Percentiles rank a stretch among this genome's conserved stretches.
Conservation (phyloP, 2,329 filamentous ascomycete genomes). For the Parasarocladium wereldwijsianum region DNA sequence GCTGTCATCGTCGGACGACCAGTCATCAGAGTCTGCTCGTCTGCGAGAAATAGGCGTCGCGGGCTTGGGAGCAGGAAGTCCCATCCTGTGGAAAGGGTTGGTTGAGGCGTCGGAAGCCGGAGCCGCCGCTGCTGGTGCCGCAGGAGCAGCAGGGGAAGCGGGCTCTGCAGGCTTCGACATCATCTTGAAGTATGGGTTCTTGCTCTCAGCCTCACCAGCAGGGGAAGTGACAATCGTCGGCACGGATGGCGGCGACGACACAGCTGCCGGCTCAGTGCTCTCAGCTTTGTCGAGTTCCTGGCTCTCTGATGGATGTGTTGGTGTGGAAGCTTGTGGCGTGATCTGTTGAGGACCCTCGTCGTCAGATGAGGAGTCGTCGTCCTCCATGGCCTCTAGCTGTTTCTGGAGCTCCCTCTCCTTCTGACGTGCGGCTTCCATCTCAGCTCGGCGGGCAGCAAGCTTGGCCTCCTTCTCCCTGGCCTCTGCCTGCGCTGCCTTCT, state of each 20-base stretch:
- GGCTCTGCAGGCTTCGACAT: conserved; percentile 55
- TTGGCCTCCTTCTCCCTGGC: conserved; percentile 79
- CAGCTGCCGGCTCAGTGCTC: conserved; percentile 32
- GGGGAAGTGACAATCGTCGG: conserved; percentile 35
- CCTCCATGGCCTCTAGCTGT: conserved; percentile 67
- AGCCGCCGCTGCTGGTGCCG: conserved; percentile 32
- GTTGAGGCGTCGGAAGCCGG: conserved; percentile 40
- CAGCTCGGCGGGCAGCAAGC: conserved; percentile 71
- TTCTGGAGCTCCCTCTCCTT: conserved; percentile 79
- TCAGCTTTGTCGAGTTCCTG: conserved; percentile 39
- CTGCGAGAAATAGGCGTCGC: conserved; percentile 38
- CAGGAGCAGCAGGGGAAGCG: conserved; percentile 23
- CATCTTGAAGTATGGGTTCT: conserved; percentile 90
- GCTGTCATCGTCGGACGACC: conserved; percentile 55
- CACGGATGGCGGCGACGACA: conserved; percentile 35
- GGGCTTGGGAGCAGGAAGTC: conserved; percentile 40
- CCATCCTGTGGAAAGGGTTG: conserved; percentile 88
- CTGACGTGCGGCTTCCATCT: conserved; percentile 83
- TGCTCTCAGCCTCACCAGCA: conserved; percentile 60
- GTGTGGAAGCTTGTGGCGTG: conserved; percentile 44
- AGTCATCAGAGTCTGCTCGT: conserved; percentile 50
- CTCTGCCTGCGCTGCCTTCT: conserved; percentile 76
- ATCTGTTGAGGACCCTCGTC: conserved; percentile 66
- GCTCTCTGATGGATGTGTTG: conserved; percentile 37
- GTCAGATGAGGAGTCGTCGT: conserved; percentile 43